These are phyloP conservation scores for Melianthus villosus DNA, from an alignment of 441 rosid species.

Conservation along the genomic window DNA sequence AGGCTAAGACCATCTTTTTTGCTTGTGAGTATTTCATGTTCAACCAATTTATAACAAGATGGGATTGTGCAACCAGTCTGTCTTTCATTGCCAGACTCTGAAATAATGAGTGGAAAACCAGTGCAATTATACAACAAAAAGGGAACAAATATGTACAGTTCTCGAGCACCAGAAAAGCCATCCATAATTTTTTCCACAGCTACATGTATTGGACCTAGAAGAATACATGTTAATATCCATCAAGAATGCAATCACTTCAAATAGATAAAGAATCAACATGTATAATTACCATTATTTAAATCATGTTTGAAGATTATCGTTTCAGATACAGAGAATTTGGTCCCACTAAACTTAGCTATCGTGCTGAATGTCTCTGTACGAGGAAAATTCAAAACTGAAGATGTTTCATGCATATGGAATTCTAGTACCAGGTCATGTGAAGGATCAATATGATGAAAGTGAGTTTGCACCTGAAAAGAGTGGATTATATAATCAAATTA, in stretches of 20 bases:
- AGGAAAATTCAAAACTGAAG: constrained; percentile 55
- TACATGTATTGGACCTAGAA: constrained; percentile 54
- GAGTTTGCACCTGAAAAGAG: constrained; percentile 42
- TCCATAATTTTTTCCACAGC: constrained; percentile 74
- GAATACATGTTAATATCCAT: constrained; percentile 4
- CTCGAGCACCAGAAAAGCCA: constrained; percentile 78
- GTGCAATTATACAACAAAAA: constrained; percentile 72
- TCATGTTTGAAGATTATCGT: constrained; percentile 40
- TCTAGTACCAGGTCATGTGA: constrained; percentile 67
- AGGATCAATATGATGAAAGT: constrained; percentile 78
- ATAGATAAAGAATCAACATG: constrained; percentile 2
- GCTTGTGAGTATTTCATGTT: constrained; percentile 29
- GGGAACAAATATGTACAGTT: constrained; percentile 64
- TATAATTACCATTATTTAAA: constrained; percentile 32
- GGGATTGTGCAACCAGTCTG: constrained; percentile 40
- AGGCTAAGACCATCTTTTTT: constrained; percentile 57
- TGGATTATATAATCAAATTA: constrained; percentile 4
- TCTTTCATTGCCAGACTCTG: constrained; percentile 41
- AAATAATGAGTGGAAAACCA: constrained; percentile 56
- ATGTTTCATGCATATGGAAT: constrained; percentile 47
- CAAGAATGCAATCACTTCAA: not conserved
- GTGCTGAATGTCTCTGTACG: constrained; percentile 57
- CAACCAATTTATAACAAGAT: constrained; percentile 55
- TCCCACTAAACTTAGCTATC: constrained; percentile 59
- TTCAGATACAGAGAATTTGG: constrained; percentile 51